Percentiles rank a stretch among this genome's conserved stretches.
These are phyloP conservation scores for Sporothrix humicola DNA, from an alignment of 2,329 filamentous ascomycete genomes.

Conservation along the genomic window DNA sequence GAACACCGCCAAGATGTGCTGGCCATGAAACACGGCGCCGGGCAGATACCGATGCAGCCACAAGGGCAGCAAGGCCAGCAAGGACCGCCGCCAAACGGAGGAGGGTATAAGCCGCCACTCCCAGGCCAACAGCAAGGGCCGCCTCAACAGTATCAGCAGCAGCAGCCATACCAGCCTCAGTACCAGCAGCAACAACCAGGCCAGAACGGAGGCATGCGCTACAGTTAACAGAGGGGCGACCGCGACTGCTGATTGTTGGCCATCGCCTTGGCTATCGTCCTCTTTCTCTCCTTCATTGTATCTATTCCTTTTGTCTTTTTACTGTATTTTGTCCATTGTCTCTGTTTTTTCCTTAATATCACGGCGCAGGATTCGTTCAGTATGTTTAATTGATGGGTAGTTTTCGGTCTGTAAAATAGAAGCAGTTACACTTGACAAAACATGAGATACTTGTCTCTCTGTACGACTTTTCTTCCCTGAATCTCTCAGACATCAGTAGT, in stretches of 20 bases:
- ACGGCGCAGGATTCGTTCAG: slow-evolving; percentile 5
- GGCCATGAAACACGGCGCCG: slow-evolving; percentile 53
- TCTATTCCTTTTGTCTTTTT: background rate
- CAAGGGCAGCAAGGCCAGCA: slow-evolving; percentile 38
- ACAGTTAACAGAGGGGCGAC: slow-evolving; percentile 38
- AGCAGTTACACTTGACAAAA: background rate
- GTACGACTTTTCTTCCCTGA: background rate
- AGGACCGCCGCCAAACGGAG: background rate
- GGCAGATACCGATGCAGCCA: slow-evolving; percentile 44
- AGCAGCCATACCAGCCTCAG: slow-evolving; percentile 33
- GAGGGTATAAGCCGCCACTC: background rate
- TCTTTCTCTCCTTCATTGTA: background rate
- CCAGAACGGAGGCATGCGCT: slow-evolving; percentile 42
- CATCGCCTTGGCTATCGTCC: background rate
- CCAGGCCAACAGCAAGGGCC: background rate
- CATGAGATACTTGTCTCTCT: background rate
- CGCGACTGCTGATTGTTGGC: background rate
- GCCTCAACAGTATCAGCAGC: background rate
- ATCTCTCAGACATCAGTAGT: background rate
- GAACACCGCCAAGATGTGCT: slow-evolving; percentile 62
- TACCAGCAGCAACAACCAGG: slow-evolving; percentile 32
- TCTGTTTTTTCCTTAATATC: background rate
- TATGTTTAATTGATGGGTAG: background rate
- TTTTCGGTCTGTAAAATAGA: background rate
- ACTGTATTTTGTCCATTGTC: background rate